A percentile compares a stretch with the other conserved stretches of the same genome.
Evolutionary conservation across 805 yeast genomes (phyloP).

Genomic region (Cyberlindnera mrakii): DNA sequence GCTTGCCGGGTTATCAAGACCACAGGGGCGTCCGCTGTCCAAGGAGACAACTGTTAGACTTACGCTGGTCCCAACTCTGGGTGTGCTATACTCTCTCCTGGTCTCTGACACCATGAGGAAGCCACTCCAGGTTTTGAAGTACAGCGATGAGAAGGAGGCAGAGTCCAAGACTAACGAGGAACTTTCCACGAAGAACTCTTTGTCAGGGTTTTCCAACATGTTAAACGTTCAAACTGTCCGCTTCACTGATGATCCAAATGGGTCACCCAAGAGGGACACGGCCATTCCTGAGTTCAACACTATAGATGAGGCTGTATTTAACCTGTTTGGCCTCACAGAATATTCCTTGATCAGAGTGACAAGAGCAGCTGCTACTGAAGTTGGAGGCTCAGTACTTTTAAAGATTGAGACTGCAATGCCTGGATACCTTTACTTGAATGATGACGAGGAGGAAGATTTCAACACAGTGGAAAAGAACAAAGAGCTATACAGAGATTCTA

Average conservation of each 20-base stretch:
- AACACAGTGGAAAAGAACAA: conserved; percentile 14
- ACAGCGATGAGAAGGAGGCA: conserved; percentile 9
- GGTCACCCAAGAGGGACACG: background rate
- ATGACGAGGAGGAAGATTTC: conserved; percentile 34
- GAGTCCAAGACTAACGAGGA: conserved; percentile 14
- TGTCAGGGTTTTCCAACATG: conserved; percentile 19
- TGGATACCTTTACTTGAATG: conserved; percentile 43
- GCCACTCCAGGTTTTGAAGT: conserved; percentile 19
- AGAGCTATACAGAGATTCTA: conserved; percentile 15
- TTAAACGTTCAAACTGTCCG: conserved; percentile 17
- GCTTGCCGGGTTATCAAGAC: conserved; percentile 10
- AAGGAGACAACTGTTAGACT: conserved; percentile 45
- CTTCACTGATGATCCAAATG: conserved; percentile 23
- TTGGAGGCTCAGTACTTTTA: conserved; percentile 44
- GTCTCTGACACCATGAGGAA: conserved; percentile 26
- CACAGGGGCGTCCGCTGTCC: conserved; percentile 39
- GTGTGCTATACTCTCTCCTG: conserved; percentile 37
- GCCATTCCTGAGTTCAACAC: conserved; percentile 30
- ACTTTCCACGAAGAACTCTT: conserved; percentile 16
- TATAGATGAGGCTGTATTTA: conserved; percentile 40
- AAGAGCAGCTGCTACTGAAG: conserved; percentile 46
- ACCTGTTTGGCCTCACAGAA: conserved; percentile 34
- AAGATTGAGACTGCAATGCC: conserved; percentile 52
- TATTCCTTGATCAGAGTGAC: conserved; percentile 47
- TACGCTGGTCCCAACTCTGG: conserved; percentile 39